Evolutionary conservation across 1,284 basidiomycete genomes (phyloP), one percentile per base, ranked within the genome.

Genomic region (Lentinula novae-zelandiae): DNA sequence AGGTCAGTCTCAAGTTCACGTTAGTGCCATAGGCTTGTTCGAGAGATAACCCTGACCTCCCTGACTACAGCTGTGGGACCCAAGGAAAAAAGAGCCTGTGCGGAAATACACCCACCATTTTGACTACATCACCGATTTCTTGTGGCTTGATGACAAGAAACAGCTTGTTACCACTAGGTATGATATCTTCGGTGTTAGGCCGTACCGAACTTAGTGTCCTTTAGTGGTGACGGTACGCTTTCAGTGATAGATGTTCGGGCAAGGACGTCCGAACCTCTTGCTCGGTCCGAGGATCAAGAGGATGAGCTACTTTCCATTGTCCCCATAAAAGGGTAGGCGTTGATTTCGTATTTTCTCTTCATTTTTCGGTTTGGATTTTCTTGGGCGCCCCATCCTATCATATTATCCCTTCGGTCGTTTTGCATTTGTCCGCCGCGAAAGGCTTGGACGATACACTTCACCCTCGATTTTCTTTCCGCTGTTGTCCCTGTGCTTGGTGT

Each of bases 71-170:
- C 80, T 98, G 33, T 98, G 95, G 95, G 95, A 98, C 72, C 85
- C 90, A 17, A 80, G 95, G 54, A 82, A 85, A 67, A 76, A 77
- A 53, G 84, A 87, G 12, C 76, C 82, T 39, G 76, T 91, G 20
- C 80, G 89, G 40, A 76, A 81, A 13, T 95, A 95, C 71, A 85
- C 80, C 10, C 95, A 98, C 61, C 96, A 98, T 70, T 95, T 90
- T 70, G 95, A 98, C 75, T 98, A 95, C 73, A 96, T 98, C 60
- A 93, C 94, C 22, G 95, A 96, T 71, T 93, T 98, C 73, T 74
- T 93, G 46, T 98, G 91, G 84, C 74, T 94, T 58, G 84, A 85
- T 49, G 90, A 93, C 74, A 92, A 92, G 73, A 90, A 87, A 67
- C 93, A 95, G 61, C 81, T 96, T 3, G 84, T 96, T 31, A 81